Conservation (phyloP, 805 yeast genomes). For the Lipomyces chichibuensis region DNA sequence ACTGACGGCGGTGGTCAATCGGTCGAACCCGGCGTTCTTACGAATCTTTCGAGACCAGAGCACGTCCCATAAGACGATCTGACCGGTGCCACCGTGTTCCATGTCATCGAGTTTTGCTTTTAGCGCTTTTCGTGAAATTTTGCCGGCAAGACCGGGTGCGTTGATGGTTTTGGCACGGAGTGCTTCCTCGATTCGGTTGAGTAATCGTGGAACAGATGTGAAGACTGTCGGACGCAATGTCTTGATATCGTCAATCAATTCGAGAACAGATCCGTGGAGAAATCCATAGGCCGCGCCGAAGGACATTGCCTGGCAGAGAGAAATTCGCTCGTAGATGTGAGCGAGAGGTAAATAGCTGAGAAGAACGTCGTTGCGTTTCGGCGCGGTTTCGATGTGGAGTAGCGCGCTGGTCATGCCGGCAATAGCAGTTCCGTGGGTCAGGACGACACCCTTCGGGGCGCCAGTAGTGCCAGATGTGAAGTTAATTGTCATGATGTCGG, state of each 20-base stretch:
- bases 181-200: constrained; percentile 63
- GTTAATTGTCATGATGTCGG: constrained; percentile 61
- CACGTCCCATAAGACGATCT: constrained; percentile 45
- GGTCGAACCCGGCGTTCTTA: constrained; percentile 53
- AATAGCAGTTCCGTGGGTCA: constrained; percentile 51
- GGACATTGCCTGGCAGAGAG: constrained; percentile 49
- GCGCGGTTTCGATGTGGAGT: background rate
- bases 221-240: constrained; percentile 57
- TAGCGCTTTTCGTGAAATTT: constrained; percentile 47
- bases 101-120: constrained; percentile 47
- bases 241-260: constrained; percentile 64
- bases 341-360: constrained; percentile 58
- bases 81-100: constrained; percentile 49
- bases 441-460: constrained; percentile 70
- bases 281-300: constrained; percentile 59
- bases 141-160: constrained; percentile 53
- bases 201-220: constrained; percentile 66
- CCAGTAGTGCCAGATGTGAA: constrained; percentile 82
- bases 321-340: constrained; percentile 60
- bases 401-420: constrained; percentile 25
- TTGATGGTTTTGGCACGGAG: constrained; percentile 54
- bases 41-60: constrained; percentile 52
- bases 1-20: constrained; percentile 47
- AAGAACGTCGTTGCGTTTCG: constrained; percentile 46
- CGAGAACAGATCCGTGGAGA: constrained; percentile 55